These are phyloP conservation scores for Sordaria brevicollis DNA, from an alignment of 495 filamentous ascomycete species.

Conservation along the genomic window DNA sequence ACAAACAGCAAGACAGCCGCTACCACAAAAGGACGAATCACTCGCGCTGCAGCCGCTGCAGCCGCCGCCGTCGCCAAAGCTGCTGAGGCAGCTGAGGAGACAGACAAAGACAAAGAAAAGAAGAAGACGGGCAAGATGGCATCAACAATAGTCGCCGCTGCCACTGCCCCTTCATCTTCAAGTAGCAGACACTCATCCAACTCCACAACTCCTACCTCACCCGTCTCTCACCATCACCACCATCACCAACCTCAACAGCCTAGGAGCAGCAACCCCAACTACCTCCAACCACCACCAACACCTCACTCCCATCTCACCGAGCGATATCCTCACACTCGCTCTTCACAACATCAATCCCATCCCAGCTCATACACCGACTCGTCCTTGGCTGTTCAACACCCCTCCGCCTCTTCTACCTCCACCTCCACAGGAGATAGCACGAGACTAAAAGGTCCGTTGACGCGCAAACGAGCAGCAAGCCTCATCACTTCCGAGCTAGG, in stretches of 20 bases:
- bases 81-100: neutral
- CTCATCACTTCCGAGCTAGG: neutral
- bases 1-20: neutral
- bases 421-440: neutral
- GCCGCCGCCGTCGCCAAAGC: neutral
- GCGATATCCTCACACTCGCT: neutral
- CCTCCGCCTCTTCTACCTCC: neutral
- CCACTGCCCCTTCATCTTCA: neutral
- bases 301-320: neutral
- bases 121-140: neutral
- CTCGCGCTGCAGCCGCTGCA: neutral
- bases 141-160: neutral
- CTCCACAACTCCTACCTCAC: neutral
- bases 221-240: neutral
- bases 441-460: conserved; percentile 11
- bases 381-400: neutral
- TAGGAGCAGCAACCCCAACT: neutral
- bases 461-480: conserved; percentile 27
- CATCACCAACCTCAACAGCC: neutral
- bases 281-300: neutral
- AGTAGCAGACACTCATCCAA: neutral
- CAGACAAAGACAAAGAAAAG: neutral
- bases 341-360: neutral
- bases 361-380: neutral
- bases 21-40: neutral